Base-by-base conservation (phyloP, 2,329 filamentous ascomycete genomes). In the Fusarium ramigenum region DNA sequence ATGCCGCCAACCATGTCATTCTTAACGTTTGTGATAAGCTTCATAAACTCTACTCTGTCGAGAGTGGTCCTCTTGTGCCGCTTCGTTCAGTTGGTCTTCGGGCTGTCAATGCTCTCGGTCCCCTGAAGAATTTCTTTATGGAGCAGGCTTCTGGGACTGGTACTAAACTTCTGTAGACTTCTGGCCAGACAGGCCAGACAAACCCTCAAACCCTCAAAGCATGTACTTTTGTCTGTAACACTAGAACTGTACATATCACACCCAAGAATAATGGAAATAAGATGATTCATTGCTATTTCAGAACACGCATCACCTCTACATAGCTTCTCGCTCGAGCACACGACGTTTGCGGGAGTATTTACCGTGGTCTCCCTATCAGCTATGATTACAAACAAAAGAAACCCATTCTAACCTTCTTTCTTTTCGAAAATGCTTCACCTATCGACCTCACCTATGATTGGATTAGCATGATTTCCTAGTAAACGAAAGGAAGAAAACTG, bases 101-200 rank as follows among this genome's bases (percentile, higher is more conserved):
- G 70, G 89, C 92, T 12, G 92, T 98, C 69, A 92, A 98, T 82
- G 87, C 89, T 5, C 79, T 97, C 78, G 88, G 89, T 0, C 90
- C 92, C 42, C 78, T 97, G 63, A 98, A 98, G 87, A 89, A 87
- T 49, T 94, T 95, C 79, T 87, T 98, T 70, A 98, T 98, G 96
- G 89, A 89, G 59, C 89, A 90, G 80, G 90, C 90, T 14, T 88
- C 89, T 14, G 88, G 88, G 11, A 87, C 84, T 46, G 87, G 88
- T 11, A 76, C 82, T 46, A 88, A 86, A 77, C 75, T 87, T n/a
- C 80, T 82, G 54, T 84, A 70, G 34, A 61, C 32, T 40, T 14
- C 10, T 36, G 19, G 25, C 44, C 54, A 60, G 36, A 46, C 23
- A 44, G 18, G n/a, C 53, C 60, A 52, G 28, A 42, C 16, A 40